Evolutionary conservation across 2,329 filamentous ascomycete genomes (phyloP).

Genomic region (Xylaria hypoxylon): DNA sequence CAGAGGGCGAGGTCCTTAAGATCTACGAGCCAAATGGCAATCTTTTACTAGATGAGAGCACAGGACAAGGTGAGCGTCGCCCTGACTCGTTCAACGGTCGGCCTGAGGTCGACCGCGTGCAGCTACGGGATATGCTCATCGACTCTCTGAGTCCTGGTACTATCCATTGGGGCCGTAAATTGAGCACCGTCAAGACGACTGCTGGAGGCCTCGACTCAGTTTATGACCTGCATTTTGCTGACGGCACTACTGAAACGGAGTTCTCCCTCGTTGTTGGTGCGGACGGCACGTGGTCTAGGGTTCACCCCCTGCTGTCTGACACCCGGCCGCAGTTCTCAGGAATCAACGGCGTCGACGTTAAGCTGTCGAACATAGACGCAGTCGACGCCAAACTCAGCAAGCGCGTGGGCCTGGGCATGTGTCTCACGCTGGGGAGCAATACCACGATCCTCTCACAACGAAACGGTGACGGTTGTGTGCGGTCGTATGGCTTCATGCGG

Average conservation of each 20-base stretch:
- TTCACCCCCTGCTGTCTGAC: slow-evolving; percentile 41
- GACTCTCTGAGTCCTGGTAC: slow-evolving; percentile 14
- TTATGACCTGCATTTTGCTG: slow-evolving; percentile 10
- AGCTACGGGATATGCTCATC: slow-evolving; percentile 33
- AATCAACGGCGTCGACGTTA: slow-evolving; percentile 6
- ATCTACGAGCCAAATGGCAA: slow-evolving; percentile 16
- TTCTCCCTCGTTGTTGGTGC: slow-evolving; percentile 52
- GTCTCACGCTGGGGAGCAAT: slow-evolving; percentile 13
- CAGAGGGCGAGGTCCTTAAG: slow-evolving; percentile 32
- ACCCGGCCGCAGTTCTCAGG: slow-evolving; percentile 9
- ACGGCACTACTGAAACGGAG: slow-evolving; percentile 19
- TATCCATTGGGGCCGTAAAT: slow-evolving; percentile 34
- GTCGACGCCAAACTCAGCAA: slow-evolving; percentile 11
- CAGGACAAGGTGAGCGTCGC: slow-evolving; percentile 4
- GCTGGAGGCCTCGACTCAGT: slow-evolving; percentile 43
- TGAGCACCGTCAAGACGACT: slow-evolving; percentile 2
- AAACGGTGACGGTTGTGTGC: slow-evolving; percentile 11
- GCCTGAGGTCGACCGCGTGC: slow-evolving; percentile 41
- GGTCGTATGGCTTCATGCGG: slow-evolving; percentile 11
- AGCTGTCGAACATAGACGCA: slow-evolving; percentile 4
- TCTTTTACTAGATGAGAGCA: slow-evolving; percentile 4
- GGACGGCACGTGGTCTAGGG: slow-evolving; percentile 53
- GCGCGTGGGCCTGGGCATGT: slow-evolving; percentile 7
- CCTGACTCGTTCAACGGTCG: slow-evolving; percentile 10
- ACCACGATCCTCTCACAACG: slow-evolving; percentile 8